Percentiles rank a stretch among this genome's conserved stretches.
phyloP scores from a whole-genome alignment of 2,329 filamentous ascomycete species.

The Paraphaeosphaeria minitans region DNA sequence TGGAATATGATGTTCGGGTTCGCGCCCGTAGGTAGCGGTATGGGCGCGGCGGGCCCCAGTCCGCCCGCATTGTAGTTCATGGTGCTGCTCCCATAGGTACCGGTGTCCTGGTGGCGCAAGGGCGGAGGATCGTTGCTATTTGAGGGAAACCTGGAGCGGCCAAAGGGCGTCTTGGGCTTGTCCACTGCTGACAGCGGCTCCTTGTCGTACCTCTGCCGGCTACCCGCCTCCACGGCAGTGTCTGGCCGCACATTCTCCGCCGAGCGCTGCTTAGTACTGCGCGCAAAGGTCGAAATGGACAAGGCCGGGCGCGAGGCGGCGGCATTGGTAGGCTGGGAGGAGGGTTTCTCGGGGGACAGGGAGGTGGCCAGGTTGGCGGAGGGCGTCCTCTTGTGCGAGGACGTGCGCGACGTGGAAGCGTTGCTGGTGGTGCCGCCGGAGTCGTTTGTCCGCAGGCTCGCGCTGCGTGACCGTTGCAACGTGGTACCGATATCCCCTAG shows the following conservation, averaged over 20 bases:
- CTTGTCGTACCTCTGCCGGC: conserved; percentile 33
- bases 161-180: conserved; percentile 43
- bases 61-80: conserved; percentile 21
- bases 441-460: conserved; percentile 49
- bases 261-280: conserved; percentile 43
- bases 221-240: conserved; percentile 6
- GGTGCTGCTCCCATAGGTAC: conserved; percentile 10
- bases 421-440: conserved; percentile 27
- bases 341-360: conserved; percentile 43
- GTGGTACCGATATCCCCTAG: conserved; percentile 47
- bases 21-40: conserved; percentile 42
- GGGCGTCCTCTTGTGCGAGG: conserved; percentile 42
- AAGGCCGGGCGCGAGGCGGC: conserved; percentile 38
- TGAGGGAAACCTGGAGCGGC: conserved; percentile 36
- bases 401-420: conserved; percentile 22
- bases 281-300: conserved; percentile 45
- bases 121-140: conserved; percentile 36
- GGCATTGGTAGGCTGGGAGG: conserved; percentile 18
- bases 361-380: conserved; percentile 44
- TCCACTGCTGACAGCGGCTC: conserved; percentile 40
- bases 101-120: conserved; percentile 23
- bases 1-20: conserved; percentile 64
- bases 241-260: conserved; percentile 39
- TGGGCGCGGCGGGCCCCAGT: conserved; percentile 36
- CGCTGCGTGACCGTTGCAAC: conserved; percentile 46